Evolutionary conservation across 208 protist species (phyloP), one percentile per base, ranked within the genome.

Genomic region (Acanthamoeba healyi): DNA sequence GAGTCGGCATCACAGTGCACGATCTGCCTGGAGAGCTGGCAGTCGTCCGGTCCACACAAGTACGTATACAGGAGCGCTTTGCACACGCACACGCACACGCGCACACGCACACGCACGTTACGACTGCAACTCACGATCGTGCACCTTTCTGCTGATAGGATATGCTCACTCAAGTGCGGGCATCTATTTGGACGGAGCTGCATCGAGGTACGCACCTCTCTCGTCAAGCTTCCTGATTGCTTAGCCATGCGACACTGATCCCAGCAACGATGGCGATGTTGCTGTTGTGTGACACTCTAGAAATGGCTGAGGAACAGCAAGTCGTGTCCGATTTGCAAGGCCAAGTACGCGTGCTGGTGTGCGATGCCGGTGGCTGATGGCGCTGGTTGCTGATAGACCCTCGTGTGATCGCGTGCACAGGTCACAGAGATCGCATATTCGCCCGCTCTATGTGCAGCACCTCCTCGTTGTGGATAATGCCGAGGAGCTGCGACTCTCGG

Each of bases 11-110:
- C 38, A 15, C 67, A 77, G 34, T 77, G 67, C 38, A 46, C 67
- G 19, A 77, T 77, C 67, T 77, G 67, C 67, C 34, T 77, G 2
- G 67, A 77, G 17, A 77, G 38, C 67, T 77, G 67, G 67, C 29
- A 77, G 6, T 77, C 67, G 15, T 29, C 29, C 6, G 67, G 67
- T 17, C 29, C 63, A 40, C 63, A 72, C 63, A 72, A 38, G 63
- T 72, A 36, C 63, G 34, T 26, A 22, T 12, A 61, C 54, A 61
- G 22, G 12, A 61, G 54, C n/a, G n/a, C n/a, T n/a, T n/a, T n/a
- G n/a, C n/a, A n/a, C n/a, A n/a, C n/a, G n/a, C n/a, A n/a, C n/a
- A n/a, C n/a, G n/a, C n/a, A n/a, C n/a, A n/a, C n/a, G n/a, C n/a
- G n/a, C n/a, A n/a, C n/a, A n/a, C n/a, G n/a, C n/a, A n/a, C n/a